Percentiles rank a stretch among this genome's conserved stretches.
Conservation (phyloP, 139 green algal genomes). For the Chlorella sorokiniana region DNA sequence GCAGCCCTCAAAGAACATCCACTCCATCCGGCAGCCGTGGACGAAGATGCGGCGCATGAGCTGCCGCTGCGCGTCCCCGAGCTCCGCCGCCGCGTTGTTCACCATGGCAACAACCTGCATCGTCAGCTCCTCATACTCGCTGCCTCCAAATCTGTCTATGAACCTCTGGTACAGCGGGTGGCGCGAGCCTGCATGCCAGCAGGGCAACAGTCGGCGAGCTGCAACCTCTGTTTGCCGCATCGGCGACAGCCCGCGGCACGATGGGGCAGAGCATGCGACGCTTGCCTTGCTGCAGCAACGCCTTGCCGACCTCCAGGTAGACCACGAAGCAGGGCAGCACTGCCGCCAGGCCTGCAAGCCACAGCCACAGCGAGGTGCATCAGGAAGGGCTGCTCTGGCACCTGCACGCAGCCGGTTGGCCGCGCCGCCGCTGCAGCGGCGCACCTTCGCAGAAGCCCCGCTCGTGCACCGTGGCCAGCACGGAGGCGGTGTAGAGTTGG, state of each 20-base stretch:
- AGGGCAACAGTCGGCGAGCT: no score
- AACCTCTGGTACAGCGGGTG: conserved; percentile 37
- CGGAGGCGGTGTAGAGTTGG: conserved; percentile 1
- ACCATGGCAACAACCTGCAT: conserved; percentile 19
- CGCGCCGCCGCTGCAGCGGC: not conserved
- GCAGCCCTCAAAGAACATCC: conserved; percentile 33
- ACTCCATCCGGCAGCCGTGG: conserved; percentile 30
- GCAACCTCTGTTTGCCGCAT: no score
- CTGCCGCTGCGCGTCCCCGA: not conserved
- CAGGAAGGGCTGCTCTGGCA: not conserved
- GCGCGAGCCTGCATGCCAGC: conserved; percentile 15
- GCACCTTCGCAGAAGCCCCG: conserved; percentile 7
- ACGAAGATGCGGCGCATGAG: not conserved
- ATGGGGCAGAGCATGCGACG: not conserved
- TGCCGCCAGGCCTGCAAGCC: not conserved
- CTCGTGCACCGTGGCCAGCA: conserved; percentile 20
- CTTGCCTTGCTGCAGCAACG: not conserved
- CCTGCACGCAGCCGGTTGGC: not conserved
- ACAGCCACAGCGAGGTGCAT: not conserved
- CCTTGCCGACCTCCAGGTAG: conserved; percentile 20
- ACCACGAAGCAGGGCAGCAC: conserved; percentile 21
- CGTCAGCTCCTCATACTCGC: conserved; percentile 20
- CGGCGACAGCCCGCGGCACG: no score
- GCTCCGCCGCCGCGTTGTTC: conserved; percentile 9
- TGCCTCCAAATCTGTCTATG: conserved; percentile 34